These are phyloP conservation scores for Dactylellina drechsleri DNA, from an alignment of 2,329 filamentous ascomycete species.

Conservation along the genomic window DNA sequence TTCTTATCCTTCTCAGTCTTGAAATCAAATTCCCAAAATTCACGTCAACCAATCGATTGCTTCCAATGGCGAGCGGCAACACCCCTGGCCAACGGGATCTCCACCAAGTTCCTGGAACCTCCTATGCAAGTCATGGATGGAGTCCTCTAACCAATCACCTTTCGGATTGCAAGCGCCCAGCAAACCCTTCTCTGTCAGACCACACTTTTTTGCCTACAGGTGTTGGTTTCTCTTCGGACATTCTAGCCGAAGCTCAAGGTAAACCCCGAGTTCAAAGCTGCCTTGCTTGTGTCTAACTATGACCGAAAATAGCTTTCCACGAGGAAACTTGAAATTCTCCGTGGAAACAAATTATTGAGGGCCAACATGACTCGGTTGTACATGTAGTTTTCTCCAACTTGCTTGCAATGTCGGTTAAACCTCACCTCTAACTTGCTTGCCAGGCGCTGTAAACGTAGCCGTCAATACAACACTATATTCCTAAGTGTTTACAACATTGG, in stretches of 20 bases:
- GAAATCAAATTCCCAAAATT: neutral
- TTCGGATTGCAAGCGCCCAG: slow-evolving; percentile 38
- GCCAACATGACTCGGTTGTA: neutral
- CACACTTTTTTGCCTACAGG: too few species aligned
- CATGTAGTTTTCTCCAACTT: neutral
- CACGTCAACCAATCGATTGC: slow-evolving; percentile 37
- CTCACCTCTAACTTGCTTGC: too few species aligned
- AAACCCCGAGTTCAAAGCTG: neutral
- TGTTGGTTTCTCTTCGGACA: slow-evolving; percentile 3
- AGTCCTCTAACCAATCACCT: slow-evolving; percentile 25
- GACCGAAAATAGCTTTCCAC: slow-evolving; percentile 8
- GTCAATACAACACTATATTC: too few species aligned
- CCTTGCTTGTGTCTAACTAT: neutral
- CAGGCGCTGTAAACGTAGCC: too few species aligned
- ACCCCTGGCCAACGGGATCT: slow-evolving; percentile 39
- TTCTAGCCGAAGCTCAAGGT: neutral
- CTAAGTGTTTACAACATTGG: too few species aligned
- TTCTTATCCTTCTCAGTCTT: slow-evolving; percentile 2
- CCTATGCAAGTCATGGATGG: slow-evolving; percentile 29
- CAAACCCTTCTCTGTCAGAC: slow-evolving; percentile 9
- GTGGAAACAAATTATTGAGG: neutral
- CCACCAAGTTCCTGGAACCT: slow-evolving; percentile 46
- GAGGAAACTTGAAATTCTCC: slow-evolving; percentile 4
- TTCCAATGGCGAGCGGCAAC: slow-evolving; percentile 39
- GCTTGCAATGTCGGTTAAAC: too few species aligned